Percentiles rank a stretch among this genome's conserved stretches.
phyloP scores from a whole-genome alignment of 2,329 filamentous ascomycete species.

The Fonsecaea pedrosoi region DNA sequence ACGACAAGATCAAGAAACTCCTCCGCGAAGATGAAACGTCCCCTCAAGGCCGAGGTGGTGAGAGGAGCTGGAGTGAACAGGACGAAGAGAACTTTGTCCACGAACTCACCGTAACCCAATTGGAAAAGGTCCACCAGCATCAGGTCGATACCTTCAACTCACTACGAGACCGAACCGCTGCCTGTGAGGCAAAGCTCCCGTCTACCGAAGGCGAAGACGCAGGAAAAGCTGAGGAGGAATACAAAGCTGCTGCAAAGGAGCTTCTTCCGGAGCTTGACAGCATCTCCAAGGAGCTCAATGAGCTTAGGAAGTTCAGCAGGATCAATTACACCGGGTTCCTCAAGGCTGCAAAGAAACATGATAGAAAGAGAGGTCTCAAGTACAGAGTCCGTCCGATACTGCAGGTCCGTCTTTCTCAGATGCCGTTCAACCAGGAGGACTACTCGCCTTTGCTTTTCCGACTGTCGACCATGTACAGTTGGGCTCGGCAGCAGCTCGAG shows the following conservation, averaged over 20 bases:
- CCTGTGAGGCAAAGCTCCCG: conserved; percentile 70
- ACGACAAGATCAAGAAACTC: conserved; percentile 87
- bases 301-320: conserved; percentile 92
- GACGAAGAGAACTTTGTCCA: conserved; percentile 95
- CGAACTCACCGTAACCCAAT: conserved; percentile 90
- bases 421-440: conserved; percentile 94
- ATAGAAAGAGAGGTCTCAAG: conserved; percentile 83
- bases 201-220: conserved; percentile 50
- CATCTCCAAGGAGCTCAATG: conserved; percentile 88
- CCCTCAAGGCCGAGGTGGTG: conserved; percentile 54
- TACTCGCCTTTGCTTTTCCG: conserved; percentile 88
- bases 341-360: conserved; percentile 99
- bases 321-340: conserved; percentile 98
- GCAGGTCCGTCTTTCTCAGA: conserved; percentile 83
- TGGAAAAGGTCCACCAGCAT: conserved; percentile 93
- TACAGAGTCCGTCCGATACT: conserved; percentile 92
- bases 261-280: conserved; percentile 80
- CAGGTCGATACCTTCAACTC: conserved; percentile 81
- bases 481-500: conserved; percentile 83
- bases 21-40: conserved; percentile 75
- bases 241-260: conserved; percentile 65
- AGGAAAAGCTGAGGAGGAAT: conserved; percentile 48
- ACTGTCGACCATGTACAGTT: conserved; percentile 94
- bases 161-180: conserved; percentile 79
- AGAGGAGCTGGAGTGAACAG: conserved; percentile 83